phyloP scores from a whole-genome alignment of 2,329 filamentous ascomycete genomes.

The Cladophialophora carrionii region DNA sequence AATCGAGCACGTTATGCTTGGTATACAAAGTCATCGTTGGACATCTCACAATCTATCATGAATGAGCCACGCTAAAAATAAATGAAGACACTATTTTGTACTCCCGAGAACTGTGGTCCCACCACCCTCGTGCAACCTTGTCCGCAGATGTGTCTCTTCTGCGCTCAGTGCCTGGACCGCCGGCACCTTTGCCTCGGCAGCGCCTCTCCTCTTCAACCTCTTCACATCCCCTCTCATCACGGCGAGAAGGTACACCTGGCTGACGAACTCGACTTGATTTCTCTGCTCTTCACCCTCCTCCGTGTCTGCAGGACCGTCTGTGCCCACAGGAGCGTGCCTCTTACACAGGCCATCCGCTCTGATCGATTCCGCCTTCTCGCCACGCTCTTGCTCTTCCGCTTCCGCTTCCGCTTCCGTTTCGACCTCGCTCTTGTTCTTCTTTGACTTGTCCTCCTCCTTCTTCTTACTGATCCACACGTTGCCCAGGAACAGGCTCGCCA shows the following conservation, averaged over 20 bases:
- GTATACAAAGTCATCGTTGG: background rate
- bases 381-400: conserved; percentile 1
- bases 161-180: background rate
- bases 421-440: conserved; percentile 31
- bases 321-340: conserved; percentile 15
- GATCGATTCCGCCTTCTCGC: background rate
- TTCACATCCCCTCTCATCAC: conserved; percentile 24
- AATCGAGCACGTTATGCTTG: background rate
- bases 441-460: conserved; percentile 39
- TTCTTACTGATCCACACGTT: conserved; percentile 57
- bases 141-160: conserved; percentile 5
- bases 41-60: background rate
- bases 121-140: background rate
- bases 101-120: background rate
- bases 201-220: conserved; percentile 24
- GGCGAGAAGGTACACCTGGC: conserved; percentile 27
- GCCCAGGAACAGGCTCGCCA: conserved; percentile 53
- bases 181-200: background rate
- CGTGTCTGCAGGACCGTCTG: background rate
- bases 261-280: conserved; percentile 23
- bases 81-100: background rate
- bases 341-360: conserved; percentile 25
- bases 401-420: conserved; percentile 7
- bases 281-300: conserved; percentile 11
- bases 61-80: background rate